phyloP scores from a whole-genome alignment of 805 yeast genomes.

The Candida peoriensis region DNA sequence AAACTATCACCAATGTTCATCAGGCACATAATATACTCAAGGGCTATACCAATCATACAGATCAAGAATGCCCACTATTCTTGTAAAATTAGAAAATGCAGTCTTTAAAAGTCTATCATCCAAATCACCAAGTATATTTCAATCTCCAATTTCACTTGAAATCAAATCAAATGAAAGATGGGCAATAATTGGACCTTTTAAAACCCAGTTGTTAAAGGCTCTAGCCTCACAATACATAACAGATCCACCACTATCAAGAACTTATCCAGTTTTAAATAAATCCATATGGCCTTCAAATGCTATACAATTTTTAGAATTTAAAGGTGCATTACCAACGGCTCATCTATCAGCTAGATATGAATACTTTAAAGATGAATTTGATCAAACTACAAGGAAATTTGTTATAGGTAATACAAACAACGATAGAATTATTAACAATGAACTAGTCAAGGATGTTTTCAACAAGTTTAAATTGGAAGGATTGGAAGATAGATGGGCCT shows the following conservation, averaged over 20 bases:
- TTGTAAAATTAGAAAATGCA: constrained; percentile 17
- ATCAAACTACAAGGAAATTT: constrained; percentile 59
- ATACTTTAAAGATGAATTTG: constrained; percentile 77
- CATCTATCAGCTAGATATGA: constrained; percentile 90
- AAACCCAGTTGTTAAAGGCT: constrained; percentile 48
- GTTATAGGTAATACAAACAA: constrained; percentile 45
- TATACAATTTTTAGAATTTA: constrained; percentile 40
- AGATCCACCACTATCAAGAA: constrained; percentile 47
- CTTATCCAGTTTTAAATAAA: constrained; percentile 47
- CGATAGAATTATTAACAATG: constrained; percentile 26
- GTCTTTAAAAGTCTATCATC: constrained; percentile 12
- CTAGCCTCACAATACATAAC: constrained; percentile 52
- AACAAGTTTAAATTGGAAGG: constrained; percentile 48
- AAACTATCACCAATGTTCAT: no score
- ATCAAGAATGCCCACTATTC: constrained; percentile 7
- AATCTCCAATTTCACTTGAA: constrained; percentile 35
- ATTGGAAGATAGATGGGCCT: constrained; percentile 69
- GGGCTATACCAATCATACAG: background rate
- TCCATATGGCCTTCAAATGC: constrained; percentile 42
- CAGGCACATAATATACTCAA: background rate
- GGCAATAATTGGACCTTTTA: constrained; percentile 54
- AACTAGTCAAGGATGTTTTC: constrained; percentile 38
- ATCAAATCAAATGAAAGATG: constrained; percentile 38
- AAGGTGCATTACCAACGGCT: constrained; percentile 47
- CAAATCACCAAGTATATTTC: constrained; percentile 26